Conservation (phyloP, 2,329 filamentous ascomycete species). For the Apiospora marii region DNA sequence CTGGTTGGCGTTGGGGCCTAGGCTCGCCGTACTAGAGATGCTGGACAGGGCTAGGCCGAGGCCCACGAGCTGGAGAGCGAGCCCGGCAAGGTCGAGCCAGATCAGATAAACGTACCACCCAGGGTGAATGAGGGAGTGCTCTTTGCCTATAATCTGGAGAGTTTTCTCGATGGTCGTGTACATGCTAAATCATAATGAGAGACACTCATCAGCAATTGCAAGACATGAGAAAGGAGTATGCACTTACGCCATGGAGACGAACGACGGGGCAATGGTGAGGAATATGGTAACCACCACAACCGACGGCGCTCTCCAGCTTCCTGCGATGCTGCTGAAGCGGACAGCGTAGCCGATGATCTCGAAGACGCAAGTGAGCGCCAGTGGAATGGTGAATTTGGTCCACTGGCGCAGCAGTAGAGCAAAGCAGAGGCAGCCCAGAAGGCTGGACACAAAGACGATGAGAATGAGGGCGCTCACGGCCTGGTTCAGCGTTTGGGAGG, state of each 20-base stretch:
- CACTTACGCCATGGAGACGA: conserved; percentile 39
- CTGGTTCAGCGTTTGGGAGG: neutral
- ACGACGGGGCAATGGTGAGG: conserved; percentile 40
- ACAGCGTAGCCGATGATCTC: conserved; percentile 37
- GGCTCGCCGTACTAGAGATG: conserved; percentile 30
- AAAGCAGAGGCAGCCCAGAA: conserved; percentile 33
- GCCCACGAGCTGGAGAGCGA: conserved; percentile 39
- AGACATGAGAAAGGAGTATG: neutral
- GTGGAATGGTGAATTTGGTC: conserved; percentile 34
- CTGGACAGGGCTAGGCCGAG: conserved; percentile 39
- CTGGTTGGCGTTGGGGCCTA: conserved; percentile 28
- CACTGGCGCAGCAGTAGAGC: conserved; percentile 30
- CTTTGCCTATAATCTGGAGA: conserved; percentile 38
- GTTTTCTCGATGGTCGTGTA: conserved; percentile 38
- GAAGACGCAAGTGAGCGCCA: conserved; percentile 36
- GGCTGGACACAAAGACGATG: conserved; percentile 33
- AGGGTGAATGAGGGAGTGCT: conserved; percentile 40
- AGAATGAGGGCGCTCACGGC: conserved; percentile 33
- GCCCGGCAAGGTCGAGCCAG: conserved; percentile 37
- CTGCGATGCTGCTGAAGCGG: conserved; percentile 33
- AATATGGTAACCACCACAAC: conserved; percentile 36
- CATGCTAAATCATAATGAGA: conserved; percentile 35
- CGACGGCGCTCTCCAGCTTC: conserved; percentile 37
- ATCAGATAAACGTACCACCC: conserved; percentile 36
- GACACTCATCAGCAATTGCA: neutral